phyloP scores from a whole-genome alignment of 2,329 filamentous ascomycete species.

The Ophiostoma quercus region DNA sequence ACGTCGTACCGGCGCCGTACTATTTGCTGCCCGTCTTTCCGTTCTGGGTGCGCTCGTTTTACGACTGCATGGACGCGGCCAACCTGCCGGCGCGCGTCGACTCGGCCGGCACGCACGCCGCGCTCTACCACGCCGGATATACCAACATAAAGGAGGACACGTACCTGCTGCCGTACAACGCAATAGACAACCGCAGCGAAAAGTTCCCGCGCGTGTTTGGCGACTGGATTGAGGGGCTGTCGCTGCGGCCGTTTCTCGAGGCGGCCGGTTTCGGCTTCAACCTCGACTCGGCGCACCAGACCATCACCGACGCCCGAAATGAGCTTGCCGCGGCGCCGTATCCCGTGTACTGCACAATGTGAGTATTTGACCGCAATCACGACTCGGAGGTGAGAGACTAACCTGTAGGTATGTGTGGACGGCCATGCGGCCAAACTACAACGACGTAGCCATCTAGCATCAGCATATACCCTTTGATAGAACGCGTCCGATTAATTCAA shows the following conservation, averaged over 20 bases:
- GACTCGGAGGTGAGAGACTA: not conserved
- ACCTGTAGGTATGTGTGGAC: not conserved
- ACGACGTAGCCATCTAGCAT: not conserved
- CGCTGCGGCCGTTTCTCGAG: constrained; percentile 62
- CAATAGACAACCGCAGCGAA: not conserved
- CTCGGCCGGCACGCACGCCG: not conserved
- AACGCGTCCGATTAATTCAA: not conserved
- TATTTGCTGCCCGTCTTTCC: not conserved
- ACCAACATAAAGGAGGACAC: not conserved
- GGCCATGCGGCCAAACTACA: not conserved
- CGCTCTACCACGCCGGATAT: not conserved
- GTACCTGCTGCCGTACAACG: not conserved
- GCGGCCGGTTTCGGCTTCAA: not conserved
- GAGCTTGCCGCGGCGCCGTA: not conserved
- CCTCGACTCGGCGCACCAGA: not conserved
- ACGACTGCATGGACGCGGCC: not conserved
- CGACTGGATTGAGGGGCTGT: constrained; percentile 67
- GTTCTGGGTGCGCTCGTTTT: not conserved
- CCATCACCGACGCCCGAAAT: not conserved
- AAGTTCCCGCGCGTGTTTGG: constrained; percentile 76
- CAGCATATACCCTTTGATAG: not conserved
- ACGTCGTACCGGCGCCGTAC: not conserved
- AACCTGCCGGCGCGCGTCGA: not conserved
- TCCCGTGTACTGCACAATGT: not conserved
- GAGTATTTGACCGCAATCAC: not conserved